phyloP scores from a whole-genome alignment of 2,329 filamentous ascomycete genomes.

The Nemania sp. region DNA sequence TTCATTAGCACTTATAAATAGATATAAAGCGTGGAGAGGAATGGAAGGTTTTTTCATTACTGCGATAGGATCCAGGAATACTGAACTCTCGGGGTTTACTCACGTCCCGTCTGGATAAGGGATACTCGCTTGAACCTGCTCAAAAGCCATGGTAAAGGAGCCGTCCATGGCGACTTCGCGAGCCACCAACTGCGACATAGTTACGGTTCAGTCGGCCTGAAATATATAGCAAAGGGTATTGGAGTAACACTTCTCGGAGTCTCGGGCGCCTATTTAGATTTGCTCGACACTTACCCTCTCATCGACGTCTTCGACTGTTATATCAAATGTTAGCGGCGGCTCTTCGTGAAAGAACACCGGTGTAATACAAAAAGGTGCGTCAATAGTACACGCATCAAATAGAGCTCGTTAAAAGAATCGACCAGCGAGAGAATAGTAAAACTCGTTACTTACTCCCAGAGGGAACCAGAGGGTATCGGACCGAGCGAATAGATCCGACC shows the following conservation, averaged over 20 bases:
- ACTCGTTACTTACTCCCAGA: neutral
- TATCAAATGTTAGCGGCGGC: neutral
- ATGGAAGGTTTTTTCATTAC: no score
- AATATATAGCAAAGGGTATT: neutral
- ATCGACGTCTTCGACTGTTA: neutral
- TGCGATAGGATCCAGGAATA: no score
- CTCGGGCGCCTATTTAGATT: neutral
- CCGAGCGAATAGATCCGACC: neutral
- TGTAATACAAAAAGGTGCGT: neutral
- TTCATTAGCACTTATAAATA: no score
- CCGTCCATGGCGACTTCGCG: neutral
- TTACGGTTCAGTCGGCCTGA: neutral
- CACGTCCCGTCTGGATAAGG: slow-evolving; percentile 12
- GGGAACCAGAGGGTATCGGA: neutral
- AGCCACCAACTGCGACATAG: neutral
- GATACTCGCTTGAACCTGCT: slow-evolving; percentile 14
- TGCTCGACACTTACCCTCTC: neutral
- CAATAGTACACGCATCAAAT: neutral
- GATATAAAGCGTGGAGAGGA: no score
- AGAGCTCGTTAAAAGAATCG: neutral
- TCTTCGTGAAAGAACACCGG: neutral
- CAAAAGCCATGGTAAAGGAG: slow-evolving; percentile 4
- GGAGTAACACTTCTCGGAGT: neutral
- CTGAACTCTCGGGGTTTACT: neutral
- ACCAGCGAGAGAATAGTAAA: neutral